Base-by-base conservation (phyloP, 2,329 filamentous ascomycete genomes). In the Claviceps monticola region DNA sequence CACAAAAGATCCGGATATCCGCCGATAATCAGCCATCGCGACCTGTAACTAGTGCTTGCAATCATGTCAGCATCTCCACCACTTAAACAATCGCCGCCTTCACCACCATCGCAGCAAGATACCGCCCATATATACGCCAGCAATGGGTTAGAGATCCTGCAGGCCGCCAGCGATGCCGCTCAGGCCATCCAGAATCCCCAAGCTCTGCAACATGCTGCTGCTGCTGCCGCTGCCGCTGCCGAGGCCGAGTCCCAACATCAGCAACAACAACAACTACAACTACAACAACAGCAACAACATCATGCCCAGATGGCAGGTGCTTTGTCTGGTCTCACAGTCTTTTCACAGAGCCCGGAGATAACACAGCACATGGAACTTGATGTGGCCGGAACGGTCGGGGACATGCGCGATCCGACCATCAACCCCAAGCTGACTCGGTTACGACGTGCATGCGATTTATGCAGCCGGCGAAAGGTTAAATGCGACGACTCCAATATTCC, bases 381-480 rank as follows among this genome's bases (percentile, higher is more conserved):
- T 19, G 53, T 53, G 11, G 26, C 53, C 5, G 51, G 52, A 4
- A 46, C 56, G 37, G 53, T 55, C 41, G 58, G 56, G 48, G 53
- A 59, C 26, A 60, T 64, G 57, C 66, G 69, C 42, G 70, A 73
- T 52, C 68, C 69, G 7, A 68, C 66, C 13, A 62, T 71, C 51
- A 73, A 72, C 51, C 70, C 69, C 16, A 79, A 78, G 64, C 66
- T 75, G 46, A 80, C 76, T 29, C 74, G 78, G 6, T 68, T 81
- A 36, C 70, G 78, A 54, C 73, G 78, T 48, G 78, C 78, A 14
- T 81, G 78, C 58, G 78, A 81, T 57, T 76, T 81, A 71, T 81
- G 78, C 61, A 80, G 77, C 53, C 74, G 76, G 63, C 74, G 78
- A 53, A 81, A 81, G 55, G 78, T 81, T 45, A 81, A 81, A 65